Evolutionary conservation across 306 rosid genomes (phyloP).

Genomic region (Pueraria montana): DNA sequence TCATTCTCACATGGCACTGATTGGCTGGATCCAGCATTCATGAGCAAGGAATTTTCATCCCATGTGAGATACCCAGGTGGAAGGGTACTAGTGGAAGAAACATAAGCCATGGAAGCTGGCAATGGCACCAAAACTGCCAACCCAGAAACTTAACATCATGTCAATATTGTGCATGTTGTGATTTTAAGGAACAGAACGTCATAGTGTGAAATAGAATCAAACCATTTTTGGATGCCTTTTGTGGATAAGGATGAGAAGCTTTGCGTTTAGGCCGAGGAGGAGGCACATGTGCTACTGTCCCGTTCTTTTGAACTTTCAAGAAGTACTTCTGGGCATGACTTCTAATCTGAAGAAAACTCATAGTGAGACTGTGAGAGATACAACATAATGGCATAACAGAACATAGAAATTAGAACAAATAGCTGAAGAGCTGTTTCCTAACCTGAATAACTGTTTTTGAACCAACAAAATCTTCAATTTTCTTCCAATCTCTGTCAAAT

Average conservation of each 20-base stretch:
- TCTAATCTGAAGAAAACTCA: constrained; percentile 64
- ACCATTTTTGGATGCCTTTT: constrained; percentile 86
- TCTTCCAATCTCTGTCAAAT: constrained; percentile 94
- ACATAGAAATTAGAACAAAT: constrained; percentile 15
- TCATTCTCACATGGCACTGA: constrained; percentile 59
- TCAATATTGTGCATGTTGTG: constrained; percentile 33
- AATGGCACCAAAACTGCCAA: constrained; percentile 73
- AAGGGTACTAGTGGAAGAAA: constrained; percentile 62
- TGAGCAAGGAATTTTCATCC: constrained; percentile 69
- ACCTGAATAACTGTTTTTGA: constrained; percentile 94
- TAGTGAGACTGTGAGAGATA: background rate
- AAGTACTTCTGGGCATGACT: constrained; percentile 93
- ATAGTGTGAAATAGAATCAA: constrained; percentile 34
- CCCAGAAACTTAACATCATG: constrained; percentile 22
- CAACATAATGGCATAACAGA: background rate
- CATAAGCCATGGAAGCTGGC: constrained; percentile 70
- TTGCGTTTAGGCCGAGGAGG: constrained; percentile 95
- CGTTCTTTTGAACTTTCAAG: constrained; percentile 86
- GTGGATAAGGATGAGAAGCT: constrained; percentile 92
- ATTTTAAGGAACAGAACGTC: constrained; percentile 9
- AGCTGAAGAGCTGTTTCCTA: constrained; percentile 24
- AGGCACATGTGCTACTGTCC: constrained; percentile 84
- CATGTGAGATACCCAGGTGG: constrained; percentile 63
- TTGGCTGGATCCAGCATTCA: constrained; percentile 56
- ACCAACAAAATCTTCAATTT: constrained; percentile 90